Evolutionary conservation across 805 yeast genomes (phyloP).

Genomic region (Saturnispora kantuleensis): DNA sequence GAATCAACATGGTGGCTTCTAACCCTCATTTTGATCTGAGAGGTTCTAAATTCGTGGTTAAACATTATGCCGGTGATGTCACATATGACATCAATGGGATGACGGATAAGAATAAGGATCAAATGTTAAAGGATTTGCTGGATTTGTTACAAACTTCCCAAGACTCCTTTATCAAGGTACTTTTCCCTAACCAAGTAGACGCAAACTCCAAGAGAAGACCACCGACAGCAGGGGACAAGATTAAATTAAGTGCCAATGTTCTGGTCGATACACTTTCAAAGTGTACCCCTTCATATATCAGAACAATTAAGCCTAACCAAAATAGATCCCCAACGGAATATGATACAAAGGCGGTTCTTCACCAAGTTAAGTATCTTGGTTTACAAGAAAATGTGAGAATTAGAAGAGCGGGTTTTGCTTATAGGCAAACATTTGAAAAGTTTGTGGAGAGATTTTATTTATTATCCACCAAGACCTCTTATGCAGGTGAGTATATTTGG

Average conservation of each 20-base stretch:
- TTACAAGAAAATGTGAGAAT: slow-evolving; percentile 94
- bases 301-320: slow-evolving; percentile 97
- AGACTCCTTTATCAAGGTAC: slow-evolving; percentile 47
- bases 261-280: slow-evolving; percentile 81
- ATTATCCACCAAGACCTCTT: slow-evolving; percentile 80
- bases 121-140: slow-evolving; percentile 76
- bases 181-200: slow-evolving; percentile 60
- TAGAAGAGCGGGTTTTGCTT: slow-evolving; percentile 97
- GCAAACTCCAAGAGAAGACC: slow-evolving; percentile 68
- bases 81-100: slow-evolving; percentile 79
- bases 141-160: slow-evolving; percentile 67
- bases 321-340: slow-evolving; percentile 84
- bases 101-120: slow-evolving; percentile 97
- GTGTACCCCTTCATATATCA: slow-evolving; percentile 91
- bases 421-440: slow-evolving; percentile 91
- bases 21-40: slow-evolving; percentile 88
- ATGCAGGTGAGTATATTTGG: slow-evolving; percentile 70
- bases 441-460: slow-evolving; percentile 91
- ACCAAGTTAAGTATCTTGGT: slow-evolving; percentile 92
- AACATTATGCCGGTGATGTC: slow-evolving; percentile 98
- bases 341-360: slow-evolving; percentile 81
- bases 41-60: slow-evolving; percentile 70
- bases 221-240: slow-evolving; percentile 94
- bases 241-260: slow-evolving; percentile 82
- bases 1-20: slow-evolving; percentile 71